Base-by-base conservation (phyloP, 768 basidiomycete genomes). In the Panaeolus papilionaceus region DNA sequence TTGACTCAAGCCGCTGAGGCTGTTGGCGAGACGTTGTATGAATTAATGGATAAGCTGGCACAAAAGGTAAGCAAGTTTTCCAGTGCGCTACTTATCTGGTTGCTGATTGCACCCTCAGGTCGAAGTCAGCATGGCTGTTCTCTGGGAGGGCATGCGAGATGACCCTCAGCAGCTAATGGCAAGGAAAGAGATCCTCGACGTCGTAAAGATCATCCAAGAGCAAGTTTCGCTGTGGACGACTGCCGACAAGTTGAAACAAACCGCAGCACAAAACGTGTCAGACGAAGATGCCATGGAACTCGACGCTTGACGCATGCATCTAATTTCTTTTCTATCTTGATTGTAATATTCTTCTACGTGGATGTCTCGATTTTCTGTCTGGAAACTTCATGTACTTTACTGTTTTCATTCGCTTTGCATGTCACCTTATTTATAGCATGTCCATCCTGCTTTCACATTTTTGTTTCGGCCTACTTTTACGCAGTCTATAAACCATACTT, bases 91-190 rank as follows among this genome's bases (percentile, higher is more conserved):
- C 51, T 58, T 3, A 33, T 33, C 33, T 28, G 33, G 8, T 49
- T 49, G 26, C 45, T 39, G 61, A 26, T 58, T 51, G 58, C 44
- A 23, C 23, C 10, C 38, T 68, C 39, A 70, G 71, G 69, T 73
- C 44, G 62, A 72, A 75, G 86, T 88, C 69, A 86, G 81, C 70
- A 69, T 90, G 66, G 80, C 87, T 9, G 84, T 89, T 7, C 81
- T 90, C 8, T 89, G 88, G 88, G 88, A 89, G 73, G 84, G 81
- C 23, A 73, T 79, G 2, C 79, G 78, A 38, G 86, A 88, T 69
- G 82, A 83, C 74, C 84, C 84, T 10, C 73, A 74, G 38, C 86
- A 88, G 73, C 74, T 79, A 49, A 76, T 68, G 63, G 77, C 78
- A 4, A 81, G 86, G 39, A 68, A 73, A n/a, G 75, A 79, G 26